Conservation (phyloP, 495 filamentous ascomycete genomes). For the Aspergillus mulundensis region DNA sequence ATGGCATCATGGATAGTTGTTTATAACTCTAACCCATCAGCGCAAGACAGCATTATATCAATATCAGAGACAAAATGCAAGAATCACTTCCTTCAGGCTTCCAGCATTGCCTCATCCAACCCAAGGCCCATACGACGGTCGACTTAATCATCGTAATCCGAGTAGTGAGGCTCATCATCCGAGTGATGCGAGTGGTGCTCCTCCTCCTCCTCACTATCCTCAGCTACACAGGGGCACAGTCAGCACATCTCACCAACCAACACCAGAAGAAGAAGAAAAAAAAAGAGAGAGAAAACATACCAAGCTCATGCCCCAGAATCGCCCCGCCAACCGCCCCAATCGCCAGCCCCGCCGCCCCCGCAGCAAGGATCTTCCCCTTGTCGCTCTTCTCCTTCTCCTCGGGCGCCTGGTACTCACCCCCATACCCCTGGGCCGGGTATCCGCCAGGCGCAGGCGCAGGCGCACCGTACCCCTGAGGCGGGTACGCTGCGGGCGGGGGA, state of each 20-base stretch:
- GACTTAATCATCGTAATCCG: slow-evolving; percentile 24
- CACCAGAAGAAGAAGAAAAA: background rate
- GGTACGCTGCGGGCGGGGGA: background rate
- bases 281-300: slow-evolving; percentile 31
- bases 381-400: slow-evolving; percentile 47
- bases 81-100: no score
- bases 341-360: slow-evolving; percentile 52
- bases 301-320: slow-evolving; percentile 48
- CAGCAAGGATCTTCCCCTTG: slow-evolving; percentile 41
- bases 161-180: slow-evolving; percentile 8
- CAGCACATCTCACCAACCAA: background rate
- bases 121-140: no score
- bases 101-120: no score
- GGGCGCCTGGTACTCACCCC: slow-evolving; percentile 21
- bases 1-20: no score
- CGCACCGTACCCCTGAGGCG: slow-evolving; percentile 13
- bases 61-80: no score
- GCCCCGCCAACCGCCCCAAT: slow-evolving; percentile 55
- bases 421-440: slow-evolving; percentile 18
- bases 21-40: no score
- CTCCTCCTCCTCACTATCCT: slow-evolving; percentile 10
- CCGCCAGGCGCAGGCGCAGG: no score
- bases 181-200: background rate
- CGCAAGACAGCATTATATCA: no score
- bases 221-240: slow-evolving; percentile 1